Evolutionary conservation across 176 grass and related monocot genomes (phyloP), one percentile per base, ranked within the genome.

Genomic region (Aegilops tauschii): DNA sequence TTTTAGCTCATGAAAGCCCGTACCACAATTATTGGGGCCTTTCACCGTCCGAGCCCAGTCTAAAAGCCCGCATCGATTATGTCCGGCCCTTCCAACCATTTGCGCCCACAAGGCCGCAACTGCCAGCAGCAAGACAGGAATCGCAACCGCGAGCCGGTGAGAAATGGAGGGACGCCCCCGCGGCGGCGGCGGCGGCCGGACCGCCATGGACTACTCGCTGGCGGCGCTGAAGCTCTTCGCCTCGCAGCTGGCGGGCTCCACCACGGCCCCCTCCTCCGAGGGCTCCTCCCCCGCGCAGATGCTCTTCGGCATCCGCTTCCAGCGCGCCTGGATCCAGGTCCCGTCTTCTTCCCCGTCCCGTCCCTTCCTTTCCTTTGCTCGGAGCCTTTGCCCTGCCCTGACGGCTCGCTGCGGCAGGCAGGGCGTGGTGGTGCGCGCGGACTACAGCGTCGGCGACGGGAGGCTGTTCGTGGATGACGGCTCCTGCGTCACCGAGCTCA

Each of bases 241-340:
- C 47, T 84, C 79, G 56, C 85, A 98, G 65, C 93, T 95, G 13
- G 81, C 88, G 11, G 76, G 17, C 54, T 62, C 67, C 59, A 76
- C 86, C 1, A 34, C 77, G 30, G 79, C 83, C 11, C 61, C 83
- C 13, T 35, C 81, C 88, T 71, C 73, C n/a, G 80, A 85, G 28
- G 84, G 87, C 6, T 56, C 80, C 75, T 80, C 92, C 3, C 1
- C 71, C 6, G 67, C 88, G 44, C 77, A 87, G 80, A 90, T 81
- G 72, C 92, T 98, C 84, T 94, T 87, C 71, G 88, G 90, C 80
- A 81, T 92, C 78, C 91, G 78, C 78, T 98, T 94, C 88, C 96
- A 98, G 88, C 93, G 96, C 88, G 90, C 84, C 84, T 98, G 96
- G 96, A 39, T 98, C 31, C 96, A 95, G 90, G 96, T 93, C 89